Evolutionary conservation across 2,329 filamentous ascomycete genomes (phyloP).

Genomic region (Exophiala phaeomuriformis): DNA sequence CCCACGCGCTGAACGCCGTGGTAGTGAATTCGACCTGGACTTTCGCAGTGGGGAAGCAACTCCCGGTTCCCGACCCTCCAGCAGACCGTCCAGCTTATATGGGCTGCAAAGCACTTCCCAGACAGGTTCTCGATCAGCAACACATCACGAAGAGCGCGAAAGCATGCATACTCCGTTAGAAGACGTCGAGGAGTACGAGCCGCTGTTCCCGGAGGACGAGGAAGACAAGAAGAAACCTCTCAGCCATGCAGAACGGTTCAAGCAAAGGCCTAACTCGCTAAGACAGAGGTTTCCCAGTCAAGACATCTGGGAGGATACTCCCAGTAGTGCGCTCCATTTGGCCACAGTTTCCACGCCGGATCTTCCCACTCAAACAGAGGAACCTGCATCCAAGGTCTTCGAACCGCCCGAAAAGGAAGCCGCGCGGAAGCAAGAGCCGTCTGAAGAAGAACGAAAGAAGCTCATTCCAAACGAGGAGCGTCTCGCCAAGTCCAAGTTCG

Average conservation of each 20-base stretch:
- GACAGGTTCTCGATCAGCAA: slow-evolving; percentile 47
- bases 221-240: slow-evolving; percentile 53
- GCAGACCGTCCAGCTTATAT: slow-evolving; percentile 57
- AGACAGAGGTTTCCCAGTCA: slow-evolving; percentile 79
- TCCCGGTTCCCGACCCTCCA: slow-evolving; percentile 52
- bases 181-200: slow-evolving; percentile 90
- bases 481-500: slow-evolving; percentile 30
- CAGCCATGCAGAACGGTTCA: slow-evolving; percentile 50
- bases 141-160: slow-evolving; percentile 46
- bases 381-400: slow-evolving; percentile 30
- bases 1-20: slow-evolving; percentile 59
- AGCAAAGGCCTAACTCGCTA: slow-evolving; percentile 46
- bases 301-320: slow-evolving; percentile 95
- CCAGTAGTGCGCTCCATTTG: slow-evolving; percentile 67
- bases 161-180: slow-evolving; percentile 63
- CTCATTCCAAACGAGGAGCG: slow-evolving; percentile 33
- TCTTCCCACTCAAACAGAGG: slow-evolving; percentile 38
- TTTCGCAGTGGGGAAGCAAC: slow-evolving; percentile 46
- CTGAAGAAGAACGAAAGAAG: slow-evolving; percentile 36
- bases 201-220: slow-evolving; percentile 70
- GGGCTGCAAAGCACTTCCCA: slow-evolving; percentile 41
- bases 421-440: slow-evolving; percentile 35
- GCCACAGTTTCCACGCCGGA: slow-evolving; percentile 82
- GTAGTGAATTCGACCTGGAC: slow-evolving; percentile 52
- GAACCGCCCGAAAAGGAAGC: slow-evolving; percentile 45